phyloP scores from a whole-genome alignment of 148 eudicot species.

The Cornus florida region DNA sequence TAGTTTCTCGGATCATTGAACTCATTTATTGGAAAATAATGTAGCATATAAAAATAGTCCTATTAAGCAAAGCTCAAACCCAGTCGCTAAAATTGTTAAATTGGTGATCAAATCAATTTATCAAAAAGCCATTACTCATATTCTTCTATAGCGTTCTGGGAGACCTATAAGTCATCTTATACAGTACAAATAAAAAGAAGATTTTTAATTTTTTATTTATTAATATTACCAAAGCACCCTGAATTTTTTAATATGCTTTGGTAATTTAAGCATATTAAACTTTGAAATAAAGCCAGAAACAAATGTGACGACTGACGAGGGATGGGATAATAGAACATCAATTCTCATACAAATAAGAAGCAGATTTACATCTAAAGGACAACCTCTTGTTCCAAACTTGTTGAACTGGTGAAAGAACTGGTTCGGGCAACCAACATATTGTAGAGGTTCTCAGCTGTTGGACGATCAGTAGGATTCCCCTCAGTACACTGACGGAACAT shows the following conservation, averaged over 20 bases:
- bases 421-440: conserved; percentile 34
- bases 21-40: too few species aligned
- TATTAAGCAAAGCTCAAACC: too few species aligned
- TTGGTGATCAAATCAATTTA: too few species aligned
- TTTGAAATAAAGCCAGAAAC: not conserved
- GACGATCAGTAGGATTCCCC: conserved; percentile 61
- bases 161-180: too few species aligned
- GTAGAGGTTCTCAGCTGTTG: conserved; percentile 43
- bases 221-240: too few species aligned
- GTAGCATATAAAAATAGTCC: too few species aligned
- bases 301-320: not conserved
- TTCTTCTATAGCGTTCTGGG: too few species aligned
- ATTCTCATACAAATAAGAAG: not conserved
- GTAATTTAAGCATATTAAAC: not conserved
- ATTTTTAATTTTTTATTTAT: too few species aligned
- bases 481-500: conserved; percentile 55
- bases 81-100: too few species aligned
- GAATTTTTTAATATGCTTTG: not conserved
- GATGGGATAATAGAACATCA: not conserved
- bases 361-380: not conserved
- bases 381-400: conserved; percentile 25
- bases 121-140: too few species aligned
- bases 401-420: conserved; percentile 29
- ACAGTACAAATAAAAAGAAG: too few species aligned
- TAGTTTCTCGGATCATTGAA: too few species aligned